Evolutionary conservation across 2,329 filamentous ascomycete genomes (phyloP).

Genomic region (Aureobasidium sp.): DNA sequence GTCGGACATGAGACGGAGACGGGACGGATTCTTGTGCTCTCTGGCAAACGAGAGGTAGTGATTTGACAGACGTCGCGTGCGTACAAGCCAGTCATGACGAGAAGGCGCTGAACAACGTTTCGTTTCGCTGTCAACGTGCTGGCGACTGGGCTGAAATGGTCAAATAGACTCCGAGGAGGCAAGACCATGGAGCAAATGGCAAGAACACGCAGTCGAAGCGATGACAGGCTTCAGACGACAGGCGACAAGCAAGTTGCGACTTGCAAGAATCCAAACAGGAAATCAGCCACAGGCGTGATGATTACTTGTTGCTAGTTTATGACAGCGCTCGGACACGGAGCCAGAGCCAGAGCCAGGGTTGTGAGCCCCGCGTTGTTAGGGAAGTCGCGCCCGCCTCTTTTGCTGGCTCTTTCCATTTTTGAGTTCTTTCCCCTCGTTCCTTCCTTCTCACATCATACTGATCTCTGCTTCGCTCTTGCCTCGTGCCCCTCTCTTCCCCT

Average conservation of each 20-base stretch:
- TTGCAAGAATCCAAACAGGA: slow-evolving; percentile 14
- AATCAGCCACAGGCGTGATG: slow-evolving; percentile 11
- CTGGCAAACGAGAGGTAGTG: slow-evolving; percentile 3
- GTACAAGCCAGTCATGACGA: slow-evolving; percentile 4
- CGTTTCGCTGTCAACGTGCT: slow-evolving; percentile 13
- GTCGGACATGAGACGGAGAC: slow-evolving; percentile 4
- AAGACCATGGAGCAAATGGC: not conserved
- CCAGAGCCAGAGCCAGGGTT: slow-evolving; percentile 2
- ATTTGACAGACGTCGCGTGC: slow-evolving; percentile 8
- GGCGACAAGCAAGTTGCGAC: slow-evolving; percentile 10
- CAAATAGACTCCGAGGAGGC: not conserved
- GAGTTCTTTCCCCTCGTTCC: slow-evolving; percentile 20
- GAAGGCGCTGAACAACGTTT: slow-evolving; percentile 6
- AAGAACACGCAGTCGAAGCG: not conserved
- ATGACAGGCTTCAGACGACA: not conserved
- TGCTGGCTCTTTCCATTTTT: slow-evolving; percentile 4
- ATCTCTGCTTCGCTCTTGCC: slow-evolving; percentile 4
- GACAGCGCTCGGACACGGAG: slow-evolving; percentile 4
- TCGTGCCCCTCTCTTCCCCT: slow-evolving; percentile 15
- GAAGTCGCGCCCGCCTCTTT: not conserved
- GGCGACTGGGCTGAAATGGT: slow-evolving; percentile 2
- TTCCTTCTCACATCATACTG: slow-evolving; percentile 23
- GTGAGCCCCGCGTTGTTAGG: not conserved
- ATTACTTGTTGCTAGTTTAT: slow-evolving; percentile 5
- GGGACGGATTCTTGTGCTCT: slow-evolving; percentile 2